Evolutionary conservation across 1,284 basidiomycete genomes (phyloP).

Genomic region (Dichomitus squalens): DNA sequence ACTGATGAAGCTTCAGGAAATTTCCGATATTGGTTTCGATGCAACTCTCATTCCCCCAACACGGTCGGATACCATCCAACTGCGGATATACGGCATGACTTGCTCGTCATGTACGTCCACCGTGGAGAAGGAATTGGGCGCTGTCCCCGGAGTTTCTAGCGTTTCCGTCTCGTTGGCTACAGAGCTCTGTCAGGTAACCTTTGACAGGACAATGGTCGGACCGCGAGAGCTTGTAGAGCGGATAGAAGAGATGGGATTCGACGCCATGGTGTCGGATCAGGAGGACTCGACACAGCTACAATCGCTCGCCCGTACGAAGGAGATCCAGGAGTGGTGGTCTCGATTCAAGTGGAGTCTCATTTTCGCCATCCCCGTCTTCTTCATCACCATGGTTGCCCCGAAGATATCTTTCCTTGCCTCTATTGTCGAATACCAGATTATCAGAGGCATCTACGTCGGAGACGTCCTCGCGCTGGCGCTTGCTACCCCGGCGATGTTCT

Average conservation of each 20-base stretch:
- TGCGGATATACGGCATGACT: slow-evolving; percentile 91
- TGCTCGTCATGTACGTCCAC: slow-evolving; percentile 82
- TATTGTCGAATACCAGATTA: slow-evolving; percentile 51
- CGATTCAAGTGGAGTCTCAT: slow-evolving; percentile 76
- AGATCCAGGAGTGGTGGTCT: slow-evolving; percentile 88
- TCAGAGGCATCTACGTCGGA: slow-evolving; percentile 78
- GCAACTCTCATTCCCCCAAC: slow-evolving; percentile 71
- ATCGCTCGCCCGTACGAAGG: slow-evolving; percentile 90
- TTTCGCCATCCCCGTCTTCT: slow-evolving; percentile 93
- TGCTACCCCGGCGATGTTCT: slow-evolving; percentile 93
- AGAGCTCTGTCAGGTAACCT: slow-evolving; percentile 75
- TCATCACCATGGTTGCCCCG: slow-evolving; percentile 88
- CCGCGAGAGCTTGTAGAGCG: slow-evolving; percentile 86
- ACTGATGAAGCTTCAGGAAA: slow-evolving; percentile 59
- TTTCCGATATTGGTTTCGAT: slow-evolving; percentile 92
- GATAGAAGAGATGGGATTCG: slow-evolving; percentile 89
- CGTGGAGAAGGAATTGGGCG: slow-evolving; percentile 72
- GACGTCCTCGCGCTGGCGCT: slow-evolving; percentile 84
- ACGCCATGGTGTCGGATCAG: slow-evolving; percentile 85
- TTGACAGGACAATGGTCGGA: slow-evolving; percentile 75
- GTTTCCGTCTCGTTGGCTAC: slow-evolving; percentile 77
- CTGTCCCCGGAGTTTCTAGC: slow-evolving; percentile 75
- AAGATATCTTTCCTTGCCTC: slow-evolving; percentile 64
- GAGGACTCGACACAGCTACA: slow-evolving; percentile 87
- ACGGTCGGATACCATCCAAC: slow-evolving; percentile 65